Base-by-base conservation (phyloP, 768 basidiomycete species). In the Naganishia vaughanmartiniae region DNA sequence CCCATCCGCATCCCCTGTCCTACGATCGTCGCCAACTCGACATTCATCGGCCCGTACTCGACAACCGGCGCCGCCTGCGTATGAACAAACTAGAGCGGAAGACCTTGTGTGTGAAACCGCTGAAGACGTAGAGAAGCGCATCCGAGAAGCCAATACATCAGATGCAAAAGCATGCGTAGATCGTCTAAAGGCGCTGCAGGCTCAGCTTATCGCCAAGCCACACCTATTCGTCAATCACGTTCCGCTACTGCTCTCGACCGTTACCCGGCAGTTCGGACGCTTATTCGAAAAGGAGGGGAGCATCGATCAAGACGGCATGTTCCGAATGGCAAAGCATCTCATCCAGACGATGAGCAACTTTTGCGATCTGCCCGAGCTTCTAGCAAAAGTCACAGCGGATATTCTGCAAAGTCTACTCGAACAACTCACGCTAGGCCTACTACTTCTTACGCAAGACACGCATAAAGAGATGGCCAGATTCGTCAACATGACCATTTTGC, bases 401-500 rank as follows among this genome's bases (percentile, higher is more conserved):
- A 90, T 91, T 60, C 81, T 98, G 71, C 91, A 90, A 12, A 87
- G 89, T 0, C 83, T 99, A n/a, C 83, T 98, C 68, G 91, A 93
- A 76, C 93, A 97, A 81, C 83, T 99, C 74, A 95, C 95, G 0
- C 81, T 92, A 45, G 89, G 95, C 9, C 85, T 99, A 26, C 85
- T 99, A 24, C 91, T 96, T 79, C 87, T 96, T 51, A 63, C 39
- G n/a, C n/a, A 63, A 46, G 60, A 63, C 12, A 30, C 36, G 39
- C 60, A 63, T 17, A 92, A 93, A 78, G 96, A 98, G 78, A 78
- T 98, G 70, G 93, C 93, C 6, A 88, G 91, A 60, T 98, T 96
- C 81, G 94, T 99, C 83, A 99, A 99, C 81, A 94, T 97, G 91
- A 93, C 98, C 70, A 90, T 98, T 72, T 84, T 99, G 69, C 89